Evolutionary conservation across 2,329 filamentous ascomycete genomes (phyloP), one percentile per base, ranked within the genome.

Genomic region (Monosporascus ibericus): DNA sequence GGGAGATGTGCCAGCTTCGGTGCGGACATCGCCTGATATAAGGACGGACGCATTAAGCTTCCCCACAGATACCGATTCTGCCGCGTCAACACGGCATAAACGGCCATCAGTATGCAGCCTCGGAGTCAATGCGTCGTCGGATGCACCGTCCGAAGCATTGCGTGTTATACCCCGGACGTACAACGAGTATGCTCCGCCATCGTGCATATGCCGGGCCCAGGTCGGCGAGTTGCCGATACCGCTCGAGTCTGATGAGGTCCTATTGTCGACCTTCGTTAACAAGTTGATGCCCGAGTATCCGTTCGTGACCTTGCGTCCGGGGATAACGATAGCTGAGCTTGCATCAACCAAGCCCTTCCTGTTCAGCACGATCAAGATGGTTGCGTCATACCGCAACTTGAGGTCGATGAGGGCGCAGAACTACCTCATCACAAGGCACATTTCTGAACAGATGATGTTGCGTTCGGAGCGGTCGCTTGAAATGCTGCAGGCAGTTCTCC

Each of bases 401-500:
- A 66, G 66, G 34, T 78, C 72, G 2, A 78, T 79, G 75, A 65
- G 73, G 15, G 74, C 70, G 0, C 77, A 80, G 58, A 77, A 77
- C 69, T 77, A 73, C 50, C 67, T 69, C 34, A 63, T 80, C 24
- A 73, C 77, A 61, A 65, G 62, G 20, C 70, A 76, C 40, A 61
- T 81, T 14, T 68, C 74, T 2, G 75, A 80, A 30, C 68, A 73
- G 52, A 72, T 80, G 68, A 63, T 81, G 14, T 69, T 80, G 44
- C 68, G 75, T 2, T 76, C 74, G 0, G 75, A 78, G 50, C 66
- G 76, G 17, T 79, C 77, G 0, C 55, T 81, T 11, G 78, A 81
- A 52, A 60, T 80, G 2, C 62, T 81, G 0, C 68, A 75, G 51
- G 74, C 76, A 0, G 70, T 81, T 3, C 61, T 81, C 3, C 70